Evolutionary conservation across 2,329 filamentous ascomycete species (phyloP).

Genomic region (Ascochyta fabae): DNA sequence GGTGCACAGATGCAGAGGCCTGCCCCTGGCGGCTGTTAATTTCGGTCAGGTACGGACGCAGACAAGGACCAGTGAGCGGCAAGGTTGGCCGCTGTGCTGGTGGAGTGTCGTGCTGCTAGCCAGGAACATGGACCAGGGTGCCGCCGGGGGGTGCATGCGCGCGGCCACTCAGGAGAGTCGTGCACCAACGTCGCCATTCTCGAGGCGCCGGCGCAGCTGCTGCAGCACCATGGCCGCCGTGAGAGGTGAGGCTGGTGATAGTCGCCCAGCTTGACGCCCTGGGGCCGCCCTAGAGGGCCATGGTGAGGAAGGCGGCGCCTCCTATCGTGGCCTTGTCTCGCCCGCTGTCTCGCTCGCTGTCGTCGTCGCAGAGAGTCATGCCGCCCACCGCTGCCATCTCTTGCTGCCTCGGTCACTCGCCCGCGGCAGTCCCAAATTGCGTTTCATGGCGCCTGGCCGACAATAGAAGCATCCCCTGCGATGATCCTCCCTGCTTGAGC

Average conservation of each 20-base stretch:
- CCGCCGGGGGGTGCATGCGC: conserved; percentile 16
- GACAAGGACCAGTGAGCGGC: conserved; percentile 37
- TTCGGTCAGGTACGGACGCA: conserved; percentile 40
- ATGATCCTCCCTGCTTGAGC: conserved; percentile 42
- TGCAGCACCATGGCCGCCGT: conserved; percentile 64
- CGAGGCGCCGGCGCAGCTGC: conserved; percentile 25
- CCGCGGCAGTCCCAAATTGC: conserved; percentile 30
- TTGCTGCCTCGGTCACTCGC: conserved; percentile 20
- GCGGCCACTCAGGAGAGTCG: neutral
- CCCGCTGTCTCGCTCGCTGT: neutral
- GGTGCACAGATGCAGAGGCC: conserved; percentile 22
- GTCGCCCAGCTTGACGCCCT: conserved; percentile 10
- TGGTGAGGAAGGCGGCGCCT: conserved; percentile 2
- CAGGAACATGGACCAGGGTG: conserved; percentile 31
- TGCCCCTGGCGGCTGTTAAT: conserved; percentile 46
- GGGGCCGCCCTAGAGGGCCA: neutral
- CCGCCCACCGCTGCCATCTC: conserved; percentile 9
- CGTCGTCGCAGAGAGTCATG: conserved; percentile 1
- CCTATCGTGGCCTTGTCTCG: neutral
- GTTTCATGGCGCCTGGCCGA: conserved; percentile 44
- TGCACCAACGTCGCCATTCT: conserved; percentile 15
- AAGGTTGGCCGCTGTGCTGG: conserved; percentile 10
- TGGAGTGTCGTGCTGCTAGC: conserved; percentile 15
- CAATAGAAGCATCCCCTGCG: conserved; percentile 38
- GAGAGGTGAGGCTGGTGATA: conserved; percentile 21